These are phyloP conservation scores for Volvox carteri DNA, from an alignment of 163 green algal species.

Conservation along the genomic window DNA sequence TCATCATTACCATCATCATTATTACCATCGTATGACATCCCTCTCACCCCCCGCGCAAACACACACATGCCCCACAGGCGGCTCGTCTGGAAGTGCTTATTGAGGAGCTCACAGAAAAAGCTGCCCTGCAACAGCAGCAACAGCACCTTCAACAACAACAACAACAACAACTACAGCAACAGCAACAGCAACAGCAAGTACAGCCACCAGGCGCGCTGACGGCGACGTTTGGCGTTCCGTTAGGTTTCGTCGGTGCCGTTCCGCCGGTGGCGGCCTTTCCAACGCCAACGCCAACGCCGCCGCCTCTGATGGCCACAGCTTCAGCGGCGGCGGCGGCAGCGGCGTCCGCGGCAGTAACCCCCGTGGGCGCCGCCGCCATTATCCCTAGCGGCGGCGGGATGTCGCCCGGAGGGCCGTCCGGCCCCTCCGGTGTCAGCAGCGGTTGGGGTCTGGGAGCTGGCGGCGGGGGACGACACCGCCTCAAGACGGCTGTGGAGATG, in stretches of 20 bases:
- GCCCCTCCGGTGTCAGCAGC: too few species aligned
- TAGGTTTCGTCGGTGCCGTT: background rate
- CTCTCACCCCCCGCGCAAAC: too few species aligned
- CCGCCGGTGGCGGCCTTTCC: background rate
- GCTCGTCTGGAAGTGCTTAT: conserved; percentile 41
- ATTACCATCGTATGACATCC: too few species aligned
- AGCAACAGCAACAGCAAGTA: too few species aligned
- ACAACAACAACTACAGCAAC: background rate
- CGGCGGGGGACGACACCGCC: background rate
- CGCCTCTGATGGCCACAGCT: background rate
- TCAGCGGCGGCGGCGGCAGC: background rate
- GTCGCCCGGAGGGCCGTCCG: too few species aligned
- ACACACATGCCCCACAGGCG: conserved; percentile 26
- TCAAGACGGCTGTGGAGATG: conserved; percentile 27
- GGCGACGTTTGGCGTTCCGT: too few species aligned
- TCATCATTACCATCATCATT: too few species aligned
- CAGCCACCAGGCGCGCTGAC: too few species aligned
- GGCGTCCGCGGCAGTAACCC: background rate
- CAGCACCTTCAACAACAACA: background rate
- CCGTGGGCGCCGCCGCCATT: background rate
- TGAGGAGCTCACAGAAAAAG: conserved; percentile 42
- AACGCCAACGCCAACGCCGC: background rate
- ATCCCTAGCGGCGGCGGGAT: background rate
- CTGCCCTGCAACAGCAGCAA: background rate
- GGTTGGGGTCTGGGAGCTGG: background rate